Evolutionary conservation across 148 eudicot genomes (phyloP), one percentile per base, ranked within the genome.

Genomic region (Cornus controversa): DNA sequence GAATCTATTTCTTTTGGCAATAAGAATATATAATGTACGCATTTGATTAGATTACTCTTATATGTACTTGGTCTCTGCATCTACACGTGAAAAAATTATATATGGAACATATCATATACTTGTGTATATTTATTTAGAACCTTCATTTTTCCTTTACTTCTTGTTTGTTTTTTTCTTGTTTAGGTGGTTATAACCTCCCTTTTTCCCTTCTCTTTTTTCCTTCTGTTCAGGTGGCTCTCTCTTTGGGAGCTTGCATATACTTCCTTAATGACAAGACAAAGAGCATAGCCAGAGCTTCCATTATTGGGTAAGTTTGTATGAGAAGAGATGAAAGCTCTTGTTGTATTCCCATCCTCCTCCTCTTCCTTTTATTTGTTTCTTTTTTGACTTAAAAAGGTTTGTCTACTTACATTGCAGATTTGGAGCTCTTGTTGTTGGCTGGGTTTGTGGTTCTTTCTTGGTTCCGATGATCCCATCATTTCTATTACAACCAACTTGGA

Each of bases 211-310:
- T 40, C 0, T 73, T 69, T 74, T 74, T 27, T 58, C 82, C 34
- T 22, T 47, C 27, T 82, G 62, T 80, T 63, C 93, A 91, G 98
- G 97, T 95, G 76, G 97, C 97, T 50, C 69, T 95, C 68, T 91
- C 98, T 70, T 86, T 93, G 71, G 93, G 80, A 78, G 92, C 96
- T 57, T 94, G 97, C 87, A 82, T 92, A 72, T 94, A 94, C 88
- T 94, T 94, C 87, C 96, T 94, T 57, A 86, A 91, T 80, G 96
- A 90, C 88, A 94, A 92, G 90, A 82, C 91, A 26, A 94, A 94
- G 89, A 93, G 92, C 86, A 54, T 94, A 70, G 90, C 87, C 69
- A 91, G 97, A 77, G 88, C 98, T 54, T 79, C 88, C 77, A 77
- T 89, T 77, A 87, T 92, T 4, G 98, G 98, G 98, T 93, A 78